phyloP scores from a whole-genome alignment of 495 filamentous ascomycete species.

The Filosporella fistucella region DNA sequence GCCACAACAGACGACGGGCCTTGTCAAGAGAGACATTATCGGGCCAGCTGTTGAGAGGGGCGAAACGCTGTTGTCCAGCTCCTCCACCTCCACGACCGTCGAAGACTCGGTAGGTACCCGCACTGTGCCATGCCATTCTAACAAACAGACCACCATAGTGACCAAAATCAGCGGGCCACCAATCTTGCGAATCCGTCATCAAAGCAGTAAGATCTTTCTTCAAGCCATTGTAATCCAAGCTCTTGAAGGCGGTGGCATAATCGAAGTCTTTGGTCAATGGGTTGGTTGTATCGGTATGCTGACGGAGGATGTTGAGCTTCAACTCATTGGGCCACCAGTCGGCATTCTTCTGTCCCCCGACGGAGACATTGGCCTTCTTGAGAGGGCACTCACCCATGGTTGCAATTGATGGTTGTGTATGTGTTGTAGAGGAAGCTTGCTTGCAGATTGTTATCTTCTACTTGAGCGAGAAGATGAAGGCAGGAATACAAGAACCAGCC shows the following conservation, averaged over 20 bases:
- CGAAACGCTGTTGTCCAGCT: constrained; percentile 68
- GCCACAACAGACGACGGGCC: constrained; percentile 71
- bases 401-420: neutral
- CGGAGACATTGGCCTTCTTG: constrained; percentile 48
- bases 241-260: constrained; percentile 66
- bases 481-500: too few species aligned
- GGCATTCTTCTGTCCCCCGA: constrained; percentile 54
- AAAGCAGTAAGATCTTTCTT: constrained; percentile 63
- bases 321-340: constrained; percentile 70
- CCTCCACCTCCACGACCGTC: constrained; percentile 71
- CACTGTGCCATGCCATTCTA: constrained; percentile 74
- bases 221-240: constrained; percentile 61
- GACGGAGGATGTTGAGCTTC: constrained; percentile 65
- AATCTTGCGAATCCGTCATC: constrained; percentile 73
- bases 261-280: constrained; percentile 57
- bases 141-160: constrained; percentile 75
- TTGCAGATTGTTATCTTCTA: too few species aligned
- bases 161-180: constrained; percentile 74
- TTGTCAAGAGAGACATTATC: constrained; percentile 75
- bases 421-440: too few species aligned
- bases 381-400: constrained; percentile 44
- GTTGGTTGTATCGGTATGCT: constrained; percentile 57
- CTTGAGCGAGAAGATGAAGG: too few species aligned
- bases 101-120: constrained; percentile 67
- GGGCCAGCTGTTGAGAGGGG: constrained; percentile 75